Percentiles rank a stretch among this genome's conserved stretches.
Evolutionary conservation across 192 early-diverging fungal species (phyloP).

Genomic region (Coemansia sp.): DNA sequence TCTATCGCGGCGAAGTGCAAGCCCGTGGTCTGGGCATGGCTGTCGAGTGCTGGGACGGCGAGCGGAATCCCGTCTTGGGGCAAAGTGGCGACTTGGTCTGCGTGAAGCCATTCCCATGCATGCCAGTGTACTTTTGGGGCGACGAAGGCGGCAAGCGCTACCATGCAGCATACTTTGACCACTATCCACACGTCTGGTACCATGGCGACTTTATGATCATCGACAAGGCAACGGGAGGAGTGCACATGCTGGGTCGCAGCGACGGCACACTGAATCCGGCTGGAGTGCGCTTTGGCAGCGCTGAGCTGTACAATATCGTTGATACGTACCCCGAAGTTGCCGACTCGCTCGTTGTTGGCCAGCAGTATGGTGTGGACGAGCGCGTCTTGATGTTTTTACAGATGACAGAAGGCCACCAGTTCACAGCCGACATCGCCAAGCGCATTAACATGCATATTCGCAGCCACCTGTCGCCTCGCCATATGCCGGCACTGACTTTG

Average conservation of each 20-base stretch:
- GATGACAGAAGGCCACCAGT: conserved; percentile 62
- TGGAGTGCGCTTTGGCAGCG: conserved; percentile 90
- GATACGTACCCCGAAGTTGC: conserved; percentile 76
- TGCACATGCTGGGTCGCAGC: conserved; percentile 91
- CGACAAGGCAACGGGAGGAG: conserved; percentile 80
- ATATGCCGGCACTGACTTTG: conserved; percentile 87
- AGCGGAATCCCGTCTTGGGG: conserved; percentile 61
- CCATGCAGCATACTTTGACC: conserved; percentile 82
- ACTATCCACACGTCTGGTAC: conserved; percentile 86
- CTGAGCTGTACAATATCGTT: conserved; percentile 93
- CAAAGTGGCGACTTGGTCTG: conserved; percentile 91
- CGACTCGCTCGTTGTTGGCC: conserved; percentile 89
- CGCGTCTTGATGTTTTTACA: conserved; percentile 90
- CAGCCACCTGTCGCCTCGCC: conserved; percentile 79
- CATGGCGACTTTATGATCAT: conserved; percentile 94
- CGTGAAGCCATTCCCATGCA: conserved; percentile 90
- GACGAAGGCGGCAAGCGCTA: conserved; percentile 77
- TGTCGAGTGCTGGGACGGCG: conserved; percentile 84
- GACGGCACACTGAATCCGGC: conserved; percentile 92
- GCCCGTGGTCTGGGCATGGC: conserved; percentile 90
- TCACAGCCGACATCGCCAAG: conserved; percentile 63
- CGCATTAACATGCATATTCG: conserved; percentile 77
- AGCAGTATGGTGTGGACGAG: conserved; percentile 81
- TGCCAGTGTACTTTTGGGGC: conserved; percentile 95
- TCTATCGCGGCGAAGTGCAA: conserved; percentile 94